Conservation (phyloP, 768 basidiomycete genomes). For the Polyporus arcularius region DNA sequence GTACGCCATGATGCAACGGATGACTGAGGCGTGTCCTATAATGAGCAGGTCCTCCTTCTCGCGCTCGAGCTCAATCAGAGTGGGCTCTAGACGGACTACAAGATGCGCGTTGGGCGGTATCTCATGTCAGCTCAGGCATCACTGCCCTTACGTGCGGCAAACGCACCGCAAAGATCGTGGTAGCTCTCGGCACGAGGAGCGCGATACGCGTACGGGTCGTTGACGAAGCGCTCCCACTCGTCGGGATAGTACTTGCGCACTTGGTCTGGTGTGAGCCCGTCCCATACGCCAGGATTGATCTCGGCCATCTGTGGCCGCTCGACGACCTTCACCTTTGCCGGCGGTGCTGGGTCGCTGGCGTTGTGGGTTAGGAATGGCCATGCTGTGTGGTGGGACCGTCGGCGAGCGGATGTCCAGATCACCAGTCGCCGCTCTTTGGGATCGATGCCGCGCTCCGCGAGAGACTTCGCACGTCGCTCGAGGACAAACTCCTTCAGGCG, state of each 20-base stretch:
- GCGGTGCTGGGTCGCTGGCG: conserved; percentile 24
- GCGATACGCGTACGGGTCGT: conserved; percentile 90
- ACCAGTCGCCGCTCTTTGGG: conserved; percentile 63
- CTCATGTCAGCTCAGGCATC: conserved; percentile 5
- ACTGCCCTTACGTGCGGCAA: background rate
- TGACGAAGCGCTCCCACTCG: conserved; percentile 91
- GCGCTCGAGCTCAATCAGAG: conserved; percentile 91
- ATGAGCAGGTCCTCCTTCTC: conserved; percentile 94
- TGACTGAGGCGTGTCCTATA: conserved; percentile 96
- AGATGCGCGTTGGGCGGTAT: background rate
- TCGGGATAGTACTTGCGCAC: conserved; percentile 89
- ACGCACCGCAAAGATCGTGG: conserved; percentile 85
- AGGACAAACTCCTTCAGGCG: conserved; percentile 87
- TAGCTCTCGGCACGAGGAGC: conserved; percentile 96
- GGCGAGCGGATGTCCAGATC: conserved; percentile 95
- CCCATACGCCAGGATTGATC: conserved; percentile 98
- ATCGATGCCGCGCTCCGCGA: conserved; percentile 70
- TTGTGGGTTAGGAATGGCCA: conserved; percentile 77
- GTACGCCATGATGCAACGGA: conserved; percentile 92
- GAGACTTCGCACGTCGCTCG: conserved; percentile 73
- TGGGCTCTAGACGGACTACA: conserved; percentile 91
- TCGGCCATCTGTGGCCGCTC: conserved; percentile 98
- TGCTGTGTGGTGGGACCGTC: conserved; percentile 92
- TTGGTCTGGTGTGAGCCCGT: conserved; percentile 89
- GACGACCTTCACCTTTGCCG: conserved; percentile 73